Conservation (phyloP, 2,329 filamentous ascomycete species). For the Cladosporium austrohemisphaericum region DNA sequence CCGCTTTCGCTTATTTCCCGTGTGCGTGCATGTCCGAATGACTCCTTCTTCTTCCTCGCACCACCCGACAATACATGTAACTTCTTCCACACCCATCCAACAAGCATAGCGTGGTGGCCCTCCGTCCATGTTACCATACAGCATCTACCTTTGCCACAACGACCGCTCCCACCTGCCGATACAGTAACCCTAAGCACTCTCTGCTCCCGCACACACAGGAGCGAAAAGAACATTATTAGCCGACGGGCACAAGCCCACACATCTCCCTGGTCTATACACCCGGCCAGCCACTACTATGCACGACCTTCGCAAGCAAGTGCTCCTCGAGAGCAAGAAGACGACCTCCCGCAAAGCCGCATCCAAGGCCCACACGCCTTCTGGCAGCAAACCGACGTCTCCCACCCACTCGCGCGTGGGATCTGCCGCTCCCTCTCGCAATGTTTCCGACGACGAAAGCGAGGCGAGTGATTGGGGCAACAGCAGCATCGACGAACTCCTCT, state of each 20-base stretch:
- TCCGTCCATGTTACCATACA: constrained; percentile 10
- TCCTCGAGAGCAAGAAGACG: constrained; percentile 70
- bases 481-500: constrained; percentile 63
- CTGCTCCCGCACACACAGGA: background rate
- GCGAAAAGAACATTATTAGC: background rate
- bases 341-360: constrained; percentile 64
- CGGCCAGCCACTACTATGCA: constrained; percentile 25
- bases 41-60: constrained; percentile 5
- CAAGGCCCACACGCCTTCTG: constrained; percentile 52
- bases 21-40: background rate
- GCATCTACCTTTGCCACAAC: constrained; percentile 13
- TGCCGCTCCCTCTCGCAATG: constrained; percentile 57
- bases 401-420: constrained; percentile 58
- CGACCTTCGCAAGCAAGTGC: constrained; percentile 59
- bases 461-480: constrained; percentile 58
- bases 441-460: constrained; percentile 61
- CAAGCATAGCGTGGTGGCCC: background rate
- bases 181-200: background rate
- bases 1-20: constrained; percentile 14
- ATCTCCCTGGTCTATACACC: background rate
- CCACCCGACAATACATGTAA: background rate
- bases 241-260: constrained; percentile 2
- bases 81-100: background rate
- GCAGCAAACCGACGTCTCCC: constrained; percentile 57
- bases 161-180: constrained; percentile 15